A percentile compares a stretch with the other conserved stretches of the same genome.
Evolutionary conservation across 192 early-diverging fungal genomes (phyloP).

Genomic region (Chytriomyces sp.): DNA sequence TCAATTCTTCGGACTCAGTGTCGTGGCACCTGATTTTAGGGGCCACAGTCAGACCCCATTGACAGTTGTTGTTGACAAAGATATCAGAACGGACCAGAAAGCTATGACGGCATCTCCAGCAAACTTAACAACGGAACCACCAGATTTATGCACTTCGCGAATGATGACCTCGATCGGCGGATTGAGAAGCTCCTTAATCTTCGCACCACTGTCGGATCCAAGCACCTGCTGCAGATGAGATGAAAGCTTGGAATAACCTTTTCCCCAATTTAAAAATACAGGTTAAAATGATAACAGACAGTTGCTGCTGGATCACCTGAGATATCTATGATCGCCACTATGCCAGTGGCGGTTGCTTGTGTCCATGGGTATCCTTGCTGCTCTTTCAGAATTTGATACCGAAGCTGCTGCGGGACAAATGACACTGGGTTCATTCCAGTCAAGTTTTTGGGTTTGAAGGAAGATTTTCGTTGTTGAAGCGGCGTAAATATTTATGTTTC

Average conservation of each 20-base stretch:
- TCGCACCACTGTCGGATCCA: slow-evolving; percentile 28
- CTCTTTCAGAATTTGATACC: neutral
- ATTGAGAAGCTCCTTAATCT: slow-evolving; percentile 35
- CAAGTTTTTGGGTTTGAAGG: neutral
- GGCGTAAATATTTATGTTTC: no score
- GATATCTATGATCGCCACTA: slow-evolving; percentile 33
- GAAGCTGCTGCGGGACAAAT: neutral
- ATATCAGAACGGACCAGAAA: neutral
- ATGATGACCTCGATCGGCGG: slow-evolving; percentile 35
- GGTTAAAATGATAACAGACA: no score
- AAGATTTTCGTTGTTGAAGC: no score
- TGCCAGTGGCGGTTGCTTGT: neutral
- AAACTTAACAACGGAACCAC: slow-evolving; percentile 36
- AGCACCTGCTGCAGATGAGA: neutral
- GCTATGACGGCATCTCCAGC: slow-evolving; percentile 38
- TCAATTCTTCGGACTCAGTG: no score
- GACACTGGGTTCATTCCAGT: neutral
- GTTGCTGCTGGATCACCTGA: slow-evolving; percentile 1
- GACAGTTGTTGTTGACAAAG: no score
- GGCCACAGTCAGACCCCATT: no score
- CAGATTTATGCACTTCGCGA: slow-evolving; percentile 9
- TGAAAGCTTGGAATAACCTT: slow-evolving; percentile 33
- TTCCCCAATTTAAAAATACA: neutral
- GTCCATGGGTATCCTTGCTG: neutral
- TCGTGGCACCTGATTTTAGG: no score